Evolutionary conservation across 1,284 basidiomycete species (phyloP), one percentile per base, ranked within the genome.

Genomic region (Microbotryum intermedium): DNA sequence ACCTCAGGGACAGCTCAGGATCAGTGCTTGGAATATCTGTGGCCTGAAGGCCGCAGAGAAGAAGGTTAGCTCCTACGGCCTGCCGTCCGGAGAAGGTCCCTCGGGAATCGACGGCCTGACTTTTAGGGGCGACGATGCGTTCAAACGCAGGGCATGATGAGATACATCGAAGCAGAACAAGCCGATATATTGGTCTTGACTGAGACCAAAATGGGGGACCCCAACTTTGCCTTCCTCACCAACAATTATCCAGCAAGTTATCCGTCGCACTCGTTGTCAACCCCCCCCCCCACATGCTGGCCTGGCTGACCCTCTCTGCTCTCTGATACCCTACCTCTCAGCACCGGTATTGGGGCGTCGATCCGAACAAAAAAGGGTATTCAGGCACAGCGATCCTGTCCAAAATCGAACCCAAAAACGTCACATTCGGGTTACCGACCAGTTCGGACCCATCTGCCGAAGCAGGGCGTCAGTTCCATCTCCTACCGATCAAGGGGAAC

Each of bases 371-470:
- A 74, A 90, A 88, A 74, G 81, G 82, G 8, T 88, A 90, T 60
- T 90, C 86, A 51, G 90, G 90, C 21, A 86, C 85, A 8, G 89
- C 88, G 2, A 80, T 91, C 21, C 78, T 92, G 21, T 88, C 85
- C 10, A 92, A 92, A 72, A 70, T 81, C 69, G 80, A 90, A 70
- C 86, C 89, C 0, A 64, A 88, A 21, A 81, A 77, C n/a, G 80
- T 87, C 13, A 50, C 42, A 2, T 56, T 54, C 30, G 82, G 80
- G 2, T 78, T 92, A 20, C 87, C 88, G 1, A 83, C 82, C 6
- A 57, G 53, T 10, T 55, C 53, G 28, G 51, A 46, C 3, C 45
- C 28, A 25, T 23, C 55, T 39, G 26, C 25, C 25, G n/a, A 30
- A 30, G 59, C 58, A 20, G 66, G 66, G 1, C 51, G 66, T 59